Evolutionary conservation across 768 basidiomycete species (phyloP).

Genomic region (Tricholoma sp.): DNA sequence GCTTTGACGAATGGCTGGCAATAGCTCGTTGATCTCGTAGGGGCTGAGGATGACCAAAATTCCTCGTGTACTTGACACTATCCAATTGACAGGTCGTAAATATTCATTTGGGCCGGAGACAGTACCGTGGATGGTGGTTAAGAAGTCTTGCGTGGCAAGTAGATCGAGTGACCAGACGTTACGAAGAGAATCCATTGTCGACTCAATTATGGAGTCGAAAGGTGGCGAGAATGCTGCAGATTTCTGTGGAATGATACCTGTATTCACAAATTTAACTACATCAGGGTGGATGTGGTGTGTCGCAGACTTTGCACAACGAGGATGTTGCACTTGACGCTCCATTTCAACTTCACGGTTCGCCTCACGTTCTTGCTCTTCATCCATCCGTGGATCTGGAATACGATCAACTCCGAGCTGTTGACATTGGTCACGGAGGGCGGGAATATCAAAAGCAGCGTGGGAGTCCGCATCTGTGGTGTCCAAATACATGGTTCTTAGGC

Average conservation of each 20-base stretch:
- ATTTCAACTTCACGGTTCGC: constrained; percentile 36
- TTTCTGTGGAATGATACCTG: constrained; percentile 18
- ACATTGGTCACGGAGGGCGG: constrained; percentile 20
- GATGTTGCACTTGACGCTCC: constrained; percentile 35
- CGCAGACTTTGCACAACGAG: constrained; percentile 22
- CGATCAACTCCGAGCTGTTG: constrained; percentile 20
- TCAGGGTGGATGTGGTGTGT: constrained; percentile 20
- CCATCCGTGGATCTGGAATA: constrained; percentile 20
- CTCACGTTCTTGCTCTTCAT: constrained; percentile 50
- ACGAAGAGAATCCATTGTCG: constrained; percentile 6
- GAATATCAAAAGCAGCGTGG: constrained; percentile 9
- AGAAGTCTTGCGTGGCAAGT: constrained; percentile 31
- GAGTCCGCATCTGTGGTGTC: background rate
- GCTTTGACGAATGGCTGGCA: constrained; percentile 29
- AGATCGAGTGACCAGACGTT: constrained; percentile 18
- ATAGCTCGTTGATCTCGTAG: constrained; percentile 31
- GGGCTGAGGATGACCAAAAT: constrained; percentile 34
- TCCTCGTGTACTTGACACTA: constrained; percentile 22
- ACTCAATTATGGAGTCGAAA: background rate
- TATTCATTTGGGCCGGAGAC: constrained; percentile 20
- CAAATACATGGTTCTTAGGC: constrained; percentile 28
- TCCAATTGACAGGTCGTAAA: constrained; percentile 39
- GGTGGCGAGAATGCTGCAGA: constrained; percentile 18
- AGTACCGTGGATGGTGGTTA: constrained; percentile 18
- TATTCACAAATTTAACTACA: constrained; percentile 22